A percentile compares a stretch with the other conserved stretches of the same genome.
phyloP scores from a whole-genome alignment of 2,329 filamentous ascomycete species.

The Didymellaceae sp. region DNA sequence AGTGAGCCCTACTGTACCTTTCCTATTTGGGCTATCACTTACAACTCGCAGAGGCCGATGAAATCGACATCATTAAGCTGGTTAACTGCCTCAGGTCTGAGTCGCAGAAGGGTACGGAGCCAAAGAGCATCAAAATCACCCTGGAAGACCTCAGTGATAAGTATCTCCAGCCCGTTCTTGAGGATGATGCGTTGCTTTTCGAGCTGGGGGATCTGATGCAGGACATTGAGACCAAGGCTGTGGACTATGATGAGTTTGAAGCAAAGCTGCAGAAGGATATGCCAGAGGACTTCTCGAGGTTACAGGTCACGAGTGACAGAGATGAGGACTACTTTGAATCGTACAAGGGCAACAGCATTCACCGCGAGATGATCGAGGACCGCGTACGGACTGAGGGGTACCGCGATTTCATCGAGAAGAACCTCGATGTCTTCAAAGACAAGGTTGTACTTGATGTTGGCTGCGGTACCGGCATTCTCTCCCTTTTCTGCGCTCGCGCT shows the following conservation, averaged over 20 bases:
- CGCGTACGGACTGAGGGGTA: slow-evolving; percentile 87
- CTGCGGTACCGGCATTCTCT: slow-evolving; percentile 81
- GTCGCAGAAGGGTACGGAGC: slow-evolving; percentile 46
- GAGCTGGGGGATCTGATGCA: slow-evolving; percentile 77
- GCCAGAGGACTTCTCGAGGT: slow-evolving; percentile 38
- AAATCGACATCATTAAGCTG: slow-evolving; percentile 43
- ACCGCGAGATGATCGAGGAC: slow-evolving; percentile 96
- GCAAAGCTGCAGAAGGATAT: slow-evolving; percentile 51
- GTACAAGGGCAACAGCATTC: slow-evolving; percentile 74
- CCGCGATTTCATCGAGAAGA: slow-evolving; percentile 91
- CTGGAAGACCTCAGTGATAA: slow-evolving; percentile 72
- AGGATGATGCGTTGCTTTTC: slow-evolving; percentile 89
- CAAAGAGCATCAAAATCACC: slow-evolving; percentile 61
- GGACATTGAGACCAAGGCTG: slow-evolving; percentile 32
- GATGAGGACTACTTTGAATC: slow-evolving; percentile 69
- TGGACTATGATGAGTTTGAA: slow-evolving; percentile 46
- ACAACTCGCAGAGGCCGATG: slow-evolving; percentile 37
- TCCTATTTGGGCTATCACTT: slow-evolving; percentile 27
- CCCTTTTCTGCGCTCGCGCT: slow-evolving; percentile 92
- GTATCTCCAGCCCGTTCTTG: slow-evolving; percentile 82
- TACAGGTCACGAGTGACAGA: slow-evolving; percentile 51
- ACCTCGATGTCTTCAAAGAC: slow-evolving; percentile 84
- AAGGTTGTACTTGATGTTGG: slow-evolving; percentile 92
- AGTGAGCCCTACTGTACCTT: slow-evolving; percentile 28
- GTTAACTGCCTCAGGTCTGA: slow-evolving; percentile 58